These are phyloP conservation scores for Pleurotus giganteus DNA, from an alignment of 768 basidiomycete species.

Conservation along the genomic window DNA sequence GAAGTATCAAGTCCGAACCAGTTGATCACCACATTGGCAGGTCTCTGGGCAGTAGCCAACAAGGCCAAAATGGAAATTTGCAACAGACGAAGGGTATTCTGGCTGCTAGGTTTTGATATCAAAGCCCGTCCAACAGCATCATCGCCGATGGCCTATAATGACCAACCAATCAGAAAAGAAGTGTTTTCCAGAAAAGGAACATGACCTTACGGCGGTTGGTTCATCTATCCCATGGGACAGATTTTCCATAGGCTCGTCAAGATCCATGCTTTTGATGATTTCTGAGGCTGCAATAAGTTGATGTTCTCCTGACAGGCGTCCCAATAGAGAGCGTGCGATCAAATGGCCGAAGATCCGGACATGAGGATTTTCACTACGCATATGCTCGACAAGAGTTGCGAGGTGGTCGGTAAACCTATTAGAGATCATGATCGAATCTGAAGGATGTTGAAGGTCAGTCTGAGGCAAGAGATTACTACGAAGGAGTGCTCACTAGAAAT, in stretches of 20 bases:
- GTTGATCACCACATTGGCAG: constrained; percentile 36
- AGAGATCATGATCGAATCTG: constrained; percentile 67
- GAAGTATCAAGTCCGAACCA: constrained; percentile 45
- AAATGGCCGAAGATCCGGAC: constrained; percentile 59
- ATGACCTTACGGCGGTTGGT: constrained; percentile 27
- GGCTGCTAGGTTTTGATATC: constrained; percentile 59
- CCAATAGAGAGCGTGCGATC: constrained; percentile 59
- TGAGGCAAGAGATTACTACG: neutral
- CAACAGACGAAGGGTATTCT: constrained; percentile 51
- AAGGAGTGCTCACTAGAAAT: constrained; percentile 59
- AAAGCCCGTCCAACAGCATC: constrained; percentile 45
- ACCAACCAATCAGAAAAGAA: neutral
- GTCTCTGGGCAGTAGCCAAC: constrained; percentile 49
- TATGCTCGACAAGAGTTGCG: constrained; percentile 46
- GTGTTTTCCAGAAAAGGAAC: neutral
- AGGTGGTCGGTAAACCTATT: constrained; percentile 41
- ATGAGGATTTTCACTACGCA: constrained; percentile 49
- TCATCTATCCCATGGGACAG: constrained; percentile 26
- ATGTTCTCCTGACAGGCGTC: constrained; percentile 52
- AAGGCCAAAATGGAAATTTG: constrained; percentile 56
- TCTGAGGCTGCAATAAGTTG: constrained; percentile 53
- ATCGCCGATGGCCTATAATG: constrained; percentile 42
- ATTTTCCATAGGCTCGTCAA: constrained; percentile 47
- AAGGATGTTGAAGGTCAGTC: neutral
- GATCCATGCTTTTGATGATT: constrained; percentile 43